phyloP scores from a whole-genome alignment of 495 filamentous ascomycete species.

The Tuber aestivum region DNA sequence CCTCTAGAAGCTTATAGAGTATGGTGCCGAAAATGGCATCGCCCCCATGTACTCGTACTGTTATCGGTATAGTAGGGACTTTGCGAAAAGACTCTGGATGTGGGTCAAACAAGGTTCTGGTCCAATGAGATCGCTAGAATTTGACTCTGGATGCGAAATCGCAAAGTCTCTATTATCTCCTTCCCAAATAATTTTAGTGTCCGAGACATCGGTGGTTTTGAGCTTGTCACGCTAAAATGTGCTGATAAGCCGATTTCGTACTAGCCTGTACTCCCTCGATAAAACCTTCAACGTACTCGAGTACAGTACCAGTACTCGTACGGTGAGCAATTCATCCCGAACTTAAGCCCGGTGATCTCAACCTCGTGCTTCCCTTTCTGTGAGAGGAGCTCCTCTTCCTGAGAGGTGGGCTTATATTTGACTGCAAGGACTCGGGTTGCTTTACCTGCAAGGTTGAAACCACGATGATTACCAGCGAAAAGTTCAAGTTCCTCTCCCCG shows the following conservation, averaged over 20 bases:
- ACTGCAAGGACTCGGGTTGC: constrained; percentile 2
- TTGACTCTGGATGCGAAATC: too few relatives aligned
- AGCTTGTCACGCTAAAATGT: constrained; percentile 18
- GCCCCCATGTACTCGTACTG: background rate
- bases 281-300: constrained; percentile 12
- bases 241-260: constrained; percentile 5
- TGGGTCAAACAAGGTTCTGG: too few relatives aligned
- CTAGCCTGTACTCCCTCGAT: background rate
- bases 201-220: background rate
- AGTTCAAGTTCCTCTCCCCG: background rate
- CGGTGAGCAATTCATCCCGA: constrained; percentile 17
- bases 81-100: too few relatives aligned
- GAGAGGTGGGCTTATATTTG: background rate
- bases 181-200: constrained; percentile 8
- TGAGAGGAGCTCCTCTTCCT: too few relatives aligned
- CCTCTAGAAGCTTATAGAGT: background rate
- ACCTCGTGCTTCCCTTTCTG: background rate
- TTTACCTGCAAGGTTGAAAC: background rate
- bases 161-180: too few relatives aligned
- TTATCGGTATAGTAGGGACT: too few relatives aligned
- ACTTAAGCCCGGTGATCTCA: constrained; percentile 9
- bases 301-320: too few relatives aligned
- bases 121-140: too few relatives aligned
- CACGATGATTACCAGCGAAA: constrained; percentile 10
- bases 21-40: constrained; percentile 4